Evolutionary conservation across 169 alveolate genomes (phyloP).

Genomic region (Plasmodium chabaudi): DNA sequence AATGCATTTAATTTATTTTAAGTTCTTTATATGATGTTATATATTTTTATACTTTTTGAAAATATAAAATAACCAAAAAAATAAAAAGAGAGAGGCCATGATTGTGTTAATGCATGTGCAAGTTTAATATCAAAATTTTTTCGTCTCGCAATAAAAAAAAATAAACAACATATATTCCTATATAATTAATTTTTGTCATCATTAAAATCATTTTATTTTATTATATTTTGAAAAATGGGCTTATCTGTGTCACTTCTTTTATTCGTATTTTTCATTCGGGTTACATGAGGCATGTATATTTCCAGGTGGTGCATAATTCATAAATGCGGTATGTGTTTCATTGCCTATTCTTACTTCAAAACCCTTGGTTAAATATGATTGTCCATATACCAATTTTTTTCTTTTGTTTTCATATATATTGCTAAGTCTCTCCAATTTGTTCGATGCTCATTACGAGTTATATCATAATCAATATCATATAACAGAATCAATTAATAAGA

Average conservation of each 20-base stretch:
- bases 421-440: slow-evolving; percentile 56
- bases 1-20: not conserved
- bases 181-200: too few relatives aligned
- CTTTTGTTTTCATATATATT: slow-evolving; percentile 61
- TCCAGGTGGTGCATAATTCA: slow-evolving; percentile 67
- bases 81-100: not conserved
- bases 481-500: slow-evolving; percentile 32
- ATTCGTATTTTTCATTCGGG: slow-evolving; percentile 16
- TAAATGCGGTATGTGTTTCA: slow-evolving; percentile 47
- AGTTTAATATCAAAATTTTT: too few relatives aligned
- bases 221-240: too few relatives aligned
- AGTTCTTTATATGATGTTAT: not conserved
- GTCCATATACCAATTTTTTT: slow-evolving; percentile 52
- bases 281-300: slow-evolving; percentile 59
- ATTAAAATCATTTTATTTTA: too few relatives aligned
- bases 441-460: slow-evolving; percentile 42
- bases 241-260: not conserved
- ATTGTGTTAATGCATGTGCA: too few relatives aligned
- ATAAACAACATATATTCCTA: too few relatives aligned
- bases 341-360: slow-evolving; percentile 61
- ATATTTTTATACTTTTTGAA: not conserved
- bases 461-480: slow-evolving; percentile 42
- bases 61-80: slow-evolving; percentile 6
- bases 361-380: slow-evolving; percentile 51
- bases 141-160: too few relatives aligned